Conservation (phyloP, 129 eudicot species). For the Escallonia rubra region DNA sequence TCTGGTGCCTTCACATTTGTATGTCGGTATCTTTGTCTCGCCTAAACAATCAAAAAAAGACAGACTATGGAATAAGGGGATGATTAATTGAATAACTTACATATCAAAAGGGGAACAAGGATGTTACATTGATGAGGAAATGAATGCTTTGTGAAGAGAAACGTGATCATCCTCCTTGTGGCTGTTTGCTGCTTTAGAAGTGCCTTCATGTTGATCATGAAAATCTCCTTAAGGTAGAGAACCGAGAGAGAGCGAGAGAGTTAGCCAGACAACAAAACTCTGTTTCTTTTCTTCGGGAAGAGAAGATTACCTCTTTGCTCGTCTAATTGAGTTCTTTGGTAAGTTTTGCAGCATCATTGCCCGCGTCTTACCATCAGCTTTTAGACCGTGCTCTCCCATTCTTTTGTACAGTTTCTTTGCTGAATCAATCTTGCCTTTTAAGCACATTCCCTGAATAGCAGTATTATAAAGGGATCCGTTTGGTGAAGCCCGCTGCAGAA, state of each 20-base stretch:
- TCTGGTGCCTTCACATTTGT: no score
- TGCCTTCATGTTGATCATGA: slow-evolving; percentile 1
- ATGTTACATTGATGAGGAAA: no score
- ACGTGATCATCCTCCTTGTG: background rate
- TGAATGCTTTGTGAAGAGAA: background rate
- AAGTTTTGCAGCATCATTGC: slow-evolving; percentile 84
- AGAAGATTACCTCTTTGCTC: background rate
- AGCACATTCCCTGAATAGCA: slow-evolving; percentile 77
- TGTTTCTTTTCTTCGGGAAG: background rate
- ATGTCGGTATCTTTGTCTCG: no score
- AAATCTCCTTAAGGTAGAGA: background rate
- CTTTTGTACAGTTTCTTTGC: slow-evolving; percentile 61
- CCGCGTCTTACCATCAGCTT: slow-evolving; percentile 84
- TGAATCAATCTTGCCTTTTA: slow-evolving; percentile 45
- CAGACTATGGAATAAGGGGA: background rate
- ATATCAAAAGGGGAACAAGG: background rate
- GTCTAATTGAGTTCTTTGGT: slow-evolving; percentile 20
- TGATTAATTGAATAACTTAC: background rate
- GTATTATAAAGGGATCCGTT: slow-evolving; percentile 74
- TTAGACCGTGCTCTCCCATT: slow-evolving; percentile 62
- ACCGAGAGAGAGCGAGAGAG: background rate
- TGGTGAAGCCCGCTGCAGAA: slow-evolving; percentile 48
- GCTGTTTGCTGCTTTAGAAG: background rate
- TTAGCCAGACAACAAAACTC: background rate
- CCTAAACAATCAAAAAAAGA: background rate